Evolutionary conservation across 106 monocot species (phyloP), one percentile per base, ranked within the genome.

Genomic region (Allium fistulosum): DNA sequence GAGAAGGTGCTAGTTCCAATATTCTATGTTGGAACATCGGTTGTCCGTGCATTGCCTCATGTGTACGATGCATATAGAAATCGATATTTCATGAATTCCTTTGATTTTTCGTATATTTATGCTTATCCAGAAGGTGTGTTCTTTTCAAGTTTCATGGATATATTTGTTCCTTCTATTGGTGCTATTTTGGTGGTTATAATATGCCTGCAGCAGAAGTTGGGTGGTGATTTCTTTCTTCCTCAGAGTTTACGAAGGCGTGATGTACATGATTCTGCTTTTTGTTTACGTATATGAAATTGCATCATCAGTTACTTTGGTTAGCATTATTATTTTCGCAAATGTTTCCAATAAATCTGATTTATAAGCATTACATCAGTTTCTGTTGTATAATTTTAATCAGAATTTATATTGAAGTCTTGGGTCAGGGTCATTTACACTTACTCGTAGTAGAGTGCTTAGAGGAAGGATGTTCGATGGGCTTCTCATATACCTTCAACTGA

Each of bases 21-120:
- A 22, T 94, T 86, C 49, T 94, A 87, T 46, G 11, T 90, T 17
- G 94, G 94, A 70, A 90, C 66, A 9, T 82, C 87, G 9, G 17
- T 78, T 60, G 71, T 84, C 57, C 70, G 87, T 26, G 82, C 78
- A 51, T 55, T 87, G 53, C 94, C 90, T 61, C 90, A 94, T 75
- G 47, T 78, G 17, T 94, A 94, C 63, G 90, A 90, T 79, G 68
- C 63, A 17, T 90, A 80, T 61, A 78, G 87, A 66, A 51, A 76
- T 58, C 53, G 49, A 37, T 49, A 76, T 50, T 82, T 78, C 66
- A 28, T 74, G 22, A 70, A 81, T 50, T 53, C 50, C 46, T 26
- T 80, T 17, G 52, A 52, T 26, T 80, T 81, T 18, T 78, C 76
- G 10, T 85, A 84, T 45, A 74, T 81, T 22, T 90, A 83, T 83